Percentiles rank a stretch among this genome's conserved stretches.
These are phyloP conservation scores for Stephanodiscus minutulus DNA, from an alignment of 108 stramenopile genomes.

Conservation along the genomic window DNA sequence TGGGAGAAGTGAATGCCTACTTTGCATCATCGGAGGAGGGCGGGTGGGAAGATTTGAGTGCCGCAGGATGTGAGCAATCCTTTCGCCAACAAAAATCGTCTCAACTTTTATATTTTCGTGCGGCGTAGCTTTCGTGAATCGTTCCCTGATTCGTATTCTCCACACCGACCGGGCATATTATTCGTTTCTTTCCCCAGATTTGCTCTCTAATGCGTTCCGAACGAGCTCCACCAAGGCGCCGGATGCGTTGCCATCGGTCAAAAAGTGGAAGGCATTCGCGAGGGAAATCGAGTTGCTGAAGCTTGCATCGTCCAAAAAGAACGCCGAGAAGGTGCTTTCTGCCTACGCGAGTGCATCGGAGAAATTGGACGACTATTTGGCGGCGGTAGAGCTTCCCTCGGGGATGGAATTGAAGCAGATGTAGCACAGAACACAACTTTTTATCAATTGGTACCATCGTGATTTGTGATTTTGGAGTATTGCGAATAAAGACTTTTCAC, in stretches of 20 bases:
- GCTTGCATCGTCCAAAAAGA: slow-evolving; percentile 66
- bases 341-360: slow-evolving; percentile 56
- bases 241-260: slow-evolving; percentile 57
- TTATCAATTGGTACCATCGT: too few species aligned
- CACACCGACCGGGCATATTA: neutral
- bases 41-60: slow-evolving; percentile 74
- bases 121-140: neutral
- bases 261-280: slow-evolving; percentile 87
- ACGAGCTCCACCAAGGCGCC: slow-evolving; percentile 65
- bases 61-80: slow-evolving; percentile 69
- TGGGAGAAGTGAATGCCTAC: slow-evolving; percentile 55
- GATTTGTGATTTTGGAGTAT: too few species aligned
- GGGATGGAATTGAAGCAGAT: slow-evolving; percentile 16
- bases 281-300: slow-evolving; percentile 64
- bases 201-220: slow-evolving; percentile 79
- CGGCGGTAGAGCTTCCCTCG: slow-evolving; percentile 61
- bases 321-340: slow-evolving; percentile 48
- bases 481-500: too few species aligned
- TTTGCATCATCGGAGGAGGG: slow-evolving; percentile 68
- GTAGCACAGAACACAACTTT: neutral
- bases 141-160: neutral
- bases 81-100: too few species aligned
- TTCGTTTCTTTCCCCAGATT: slow-evolving; percentile 27
- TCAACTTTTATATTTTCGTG: neutral
- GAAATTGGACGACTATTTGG: slow-evolving; percentile 69